Evolutionary conservation across 441 rosid genomes (phyloP), one percentile per base, ranked within the genome.

Genomic region (Gossypium gossypioides): DNA sequence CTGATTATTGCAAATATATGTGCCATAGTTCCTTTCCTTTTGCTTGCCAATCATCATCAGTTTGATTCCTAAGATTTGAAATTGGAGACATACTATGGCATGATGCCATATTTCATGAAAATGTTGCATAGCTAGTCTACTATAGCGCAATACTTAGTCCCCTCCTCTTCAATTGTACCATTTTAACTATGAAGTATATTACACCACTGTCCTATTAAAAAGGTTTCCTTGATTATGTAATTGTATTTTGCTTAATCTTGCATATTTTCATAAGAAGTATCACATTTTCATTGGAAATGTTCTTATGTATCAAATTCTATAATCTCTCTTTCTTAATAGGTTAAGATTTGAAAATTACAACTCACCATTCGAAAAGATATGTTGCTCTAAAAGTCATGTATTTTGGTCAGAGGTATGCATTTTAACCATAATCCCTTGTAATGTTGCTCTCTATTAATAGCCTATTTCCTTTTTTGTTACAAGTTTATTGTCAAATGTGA

Each of bases 311-410:
- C 21, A 69, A 69, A 40, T 54, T 54, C 3, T 12, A 0, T 56
- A 46, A 37, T 55, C 42, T 52, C 12, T 37, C 18, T 62, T 63
- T 56, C 34, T 4, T 44, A 62, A 9, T 73, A 75, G 78, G 78
- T 69, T 69, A 19, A 48, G 42, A 75, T 75, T 21, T 69, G 42
- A 72, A 77, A 59, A 57, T 44, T 1, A 68, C 79, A 64, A 74
- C 64, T 57, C 81, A 81, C 69, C 81, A 56, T 83, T 61, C 74
- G 16, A 88, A 57, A 84, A 86, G 97, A 91, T 81, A 82, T 69
- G 80, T 89, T 76, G 98, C 96, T 56, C 72, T 92, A 4, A 89
- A 90, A 78, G 83, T 92, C 72, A 85, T 89, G 90, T 92, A 91
- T 80, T 91, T 93, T 80, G 97, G 97, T 76, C 84, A 84, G 80